Base-by-base conservation (phyloP, 495 filamentous ascomycete species). In the Saxophila tyrrhenica region DNA sequence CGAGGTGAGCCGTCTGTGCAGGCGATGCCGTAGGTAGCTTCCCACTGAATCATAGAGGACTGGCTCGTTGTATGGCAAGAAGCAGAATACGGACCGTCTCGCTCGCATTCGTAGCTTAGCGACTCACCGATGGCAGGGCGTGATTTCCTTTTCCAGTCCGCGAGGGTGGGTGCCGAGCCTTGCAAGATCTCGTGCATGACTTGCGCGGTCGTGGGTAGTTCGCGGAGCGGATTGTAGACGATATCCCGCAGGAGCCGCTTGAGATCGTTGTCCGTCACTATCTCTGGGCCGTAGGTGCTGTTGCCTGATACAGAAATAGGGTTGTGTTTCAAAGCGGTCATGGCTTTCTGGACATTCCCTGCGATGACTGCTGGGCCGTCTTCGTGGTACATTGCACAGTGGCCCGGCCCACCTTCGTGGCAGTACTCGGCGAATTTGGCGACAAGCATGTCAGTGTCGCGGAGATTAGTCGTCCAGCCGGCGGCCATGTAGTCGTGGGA, bases 1-100 rank as follows among this genome's bases (percentile, higher is more conserved):
- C 78, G 56, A 13, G 69, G 70, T 13, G 71, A 70, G 0, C 73
- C 74, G 64, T 90, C 85, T 0, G 76, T 68, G 57, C 85, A 89
- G 1, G 82, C 64, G 38, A 89, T 80, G 2, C 80, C 80, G 13
- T 70, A 60, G 10, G 66, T 74, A 0, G 76, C 75, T 54, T 78
- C 66, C 56, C 58, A 68, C n/a, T n/a, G n/a, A n/a, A n/a, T n/a
- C n/a, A n/a, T n/a, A n/a, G n/a, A n/a, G n/a, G n/a, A n/a, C n/a
- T n/a, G n/a, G n/a, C n/a, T n/a, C n/a, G n/a, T n/a, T 10, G 25
- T 32, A 32, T 25, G 39, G 48, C 56, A 59, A 10, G 56, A 16
- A n/a, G 56, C 51, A 24, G 20, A 47, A 21, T 50, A 59, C 19
- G 56, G 51, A 2, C 56, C 56, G 25, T 50, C 51, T 45, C 19